Evolutionary conservation across 2,329 filamentous ascomycete genomes (phyloP), one percentile per base, ranked within the genome.

Genomic region (Metarhizium humberi): DNA sequence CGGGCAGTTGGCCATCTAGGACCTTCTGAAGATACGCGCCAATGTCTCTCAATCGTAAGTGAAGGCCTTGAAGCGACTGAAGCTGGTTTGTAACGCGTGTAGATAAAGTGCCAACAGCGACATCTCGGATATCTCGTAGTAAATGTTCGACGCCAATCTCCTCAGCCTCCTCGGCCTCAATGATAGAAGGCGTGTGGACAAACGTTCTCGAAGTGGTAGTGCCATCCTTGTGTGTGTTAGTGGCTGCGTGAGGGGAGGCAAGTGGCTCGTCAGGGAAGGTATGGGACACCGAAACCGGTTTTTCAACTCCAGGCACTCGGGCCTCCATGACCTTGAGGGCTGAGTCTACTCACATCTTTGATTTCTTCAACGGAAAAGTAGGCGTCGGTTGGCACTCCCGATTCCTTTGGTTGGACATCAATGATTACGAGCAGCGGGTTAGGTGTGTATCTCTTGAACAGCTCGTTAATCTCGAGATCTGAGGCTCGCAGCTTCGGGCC

Each of bases 341-440:
- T 3, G 40, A 43, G 7, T 20, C 36, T n/a, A 76, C 87, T 68
- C 76, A 96, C 92, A 78, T 99, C 94, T 77, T 97, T 97, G 76
- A 99, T 99, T 78, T 99, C 94, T 69, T 99, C 94, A 51, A 99
- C 90, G 5, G 94, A 94, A 77, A 99, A 99, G 78, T 99, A 99
- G 50, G 94, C 94, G 75, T 99, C 94, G 52, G 94, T 99, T 20
- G 94, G 94, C 54, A 99, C 94, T 58, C 94, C 94, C 20, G 95
- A 89, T 74, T 97, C 92, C 76, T 96, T 96, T 29, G 94, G 92
- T 74, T 97, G 92, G 59, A 99, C 94, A 69, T 99, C 94, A 64
- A 99, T 92, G 73, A 99, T 99, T 69, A 97, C 92, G 53, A 99
- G 82, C 63, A 99, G 78, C 52, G 94, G 94, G 69, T 97, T 95